A percentile compares a stretch with the other conserved stretches of the same genome.
These are phyloP conservation scores for Epichloe glyceriae DNA, from an alignment of 2,329 filamentous ascomycete species.

Conservation along the genomic window DNA sequence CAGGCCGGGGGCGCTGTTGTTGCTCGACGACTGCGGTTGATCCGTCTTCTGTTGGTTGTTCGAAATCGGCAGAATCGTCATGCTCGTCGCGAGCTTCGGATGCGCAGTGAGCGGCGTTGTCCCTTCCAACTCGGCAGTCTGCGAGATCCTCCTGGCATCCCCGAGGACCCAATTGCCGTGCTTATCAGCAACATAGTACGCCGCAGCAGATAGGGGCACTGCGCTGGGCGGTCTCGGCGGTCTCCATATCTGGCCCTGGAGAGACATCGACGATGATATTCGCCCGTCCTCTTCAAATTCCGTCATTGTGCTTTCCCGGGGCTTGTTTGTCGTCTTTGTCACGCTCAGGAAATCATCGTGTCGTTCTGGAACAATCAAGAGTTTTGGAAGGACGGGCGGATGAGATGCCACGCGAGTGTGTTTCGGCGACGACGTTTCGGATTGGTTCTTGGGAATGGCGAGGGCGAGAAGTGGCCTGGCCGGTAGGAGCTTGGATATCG, in stretches of 20 bases:
- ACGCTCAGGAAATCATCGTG: constrained; percentile 1
- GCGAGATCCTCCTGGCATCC: constrained; percentile 19
- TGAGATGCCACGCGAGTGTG: constrained; percentile 8
- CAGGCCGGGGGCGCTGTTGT: not conserved
- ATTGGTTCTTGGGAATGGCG: not conserved
- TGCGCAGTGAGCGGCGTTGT: constrained; percentile 8
- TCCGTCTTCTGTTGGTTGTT: not conserved
- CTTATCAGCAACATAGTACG: constrained; percentile 38
- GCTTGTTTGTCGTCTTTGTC: constrained; percentile 2
- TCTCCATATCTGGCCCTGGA: constrained; percentile 34
- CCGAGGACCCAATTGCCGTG: constrained; percentile 41
- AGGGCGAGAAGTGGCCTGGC: constrained; percentile 30
- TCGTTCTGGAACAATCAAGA: constrained; percentile 15
- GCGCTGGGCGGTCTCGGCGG: constrained; percentile 37
- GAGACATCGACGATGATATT: constrained; percentile 16
- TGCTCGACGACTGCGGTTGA: not conserved
- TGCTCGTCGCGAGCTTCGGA: constrained; percentile 5
- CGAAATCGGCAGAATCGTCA: constrained; percentile 10
- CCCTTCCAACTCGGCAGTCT: constrained; percentile 14
- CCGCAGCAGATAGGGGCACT: constrained; percentile 31
- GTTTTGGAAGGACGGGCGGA: constrained; percentile 14
- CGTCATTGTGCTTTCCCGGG: constrained; percentile 33
- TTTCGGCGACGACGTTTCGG: constrained; percentile 6
- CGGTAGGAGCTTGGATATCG: constrained; percentile 31
- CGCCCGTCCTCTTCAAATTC: constrained; percentile 40